Evolutionary conservation across 1,284 basidiomycete genomes (phyloP).

Genomic region (Phellopilus nigrolimitatus): DNA sequence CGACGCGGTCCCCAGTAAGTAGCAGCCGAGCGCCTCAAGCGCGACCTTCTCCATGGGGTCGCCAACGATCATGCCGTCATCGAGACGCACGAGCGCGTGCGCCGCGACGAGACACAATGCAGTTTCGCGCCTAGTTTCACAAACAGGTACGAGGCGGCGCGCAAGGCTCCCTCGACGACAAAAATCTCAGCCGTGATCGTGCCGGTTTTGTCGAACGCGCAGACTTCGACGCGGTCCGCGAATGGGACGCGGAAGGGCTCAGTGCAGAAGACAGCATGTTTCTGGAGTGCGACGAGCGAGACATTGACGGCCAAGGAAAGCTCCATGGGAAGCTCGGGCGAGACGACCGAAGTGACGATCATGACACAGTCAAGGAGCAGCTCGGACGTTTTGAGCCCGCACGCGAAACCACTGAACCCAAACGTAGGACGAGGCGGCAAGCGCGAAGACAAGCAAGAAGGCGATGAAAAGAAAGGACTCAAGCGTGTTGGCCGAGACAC

Average conservation of each 20-base stretch:
- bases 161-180: slow-evolving; percentile 88
- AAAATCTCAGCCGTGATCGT: slow-evolving; percentile 94
- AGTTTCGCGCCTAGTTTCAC: slow-evolving; percentile 73
- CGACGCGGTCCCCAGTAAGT: slow-evolving; percentile 49
- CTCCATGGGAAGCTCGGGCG: slow-evolving; percentile 95
- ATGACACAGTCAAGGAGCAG: slow-evolving; percentile 89
- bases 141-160: slow-evolving; percentile 72
- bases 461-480: slow-evolving; percentile 96
- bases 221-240: slow-evolving; percentile 91
- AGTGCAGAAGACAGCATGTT: slow-evolving; percentile 82
- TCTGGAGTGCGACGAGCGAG: slow-evolving; percentile 75
- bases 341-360: slow-evolving; percentile 94
- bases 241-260: slow-evolving; percentile 95
- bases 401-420: slow-evolving; percentile 92
- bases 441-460: slow-evolving; percentile 92
- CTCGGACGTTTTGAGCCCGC: slow-evolving; percentile 89
- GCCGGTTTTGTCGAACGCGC: slow-evolving; percentile 97
- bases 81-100: slow-evolving; percentile 90
- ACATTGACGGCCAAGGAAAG: slow-evolving; percentile 92
- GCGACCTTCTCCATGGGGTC: slow-evolving; percentile 99
- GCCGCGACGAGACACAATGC: slow-evolving; percentile 89
- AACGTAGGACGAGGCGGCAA: slow-evolving; percentile 93
- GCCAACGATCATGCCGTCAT: slow-evolving; percentile 90
- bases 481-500: slow-evolving; percentile 89
- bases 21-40: slow-evolving; percentile 85